Evolutionary conservation across 768 basidiomycete species (phyloP).

Genomic region (Agaricus sinodeliciosus): DNA sequence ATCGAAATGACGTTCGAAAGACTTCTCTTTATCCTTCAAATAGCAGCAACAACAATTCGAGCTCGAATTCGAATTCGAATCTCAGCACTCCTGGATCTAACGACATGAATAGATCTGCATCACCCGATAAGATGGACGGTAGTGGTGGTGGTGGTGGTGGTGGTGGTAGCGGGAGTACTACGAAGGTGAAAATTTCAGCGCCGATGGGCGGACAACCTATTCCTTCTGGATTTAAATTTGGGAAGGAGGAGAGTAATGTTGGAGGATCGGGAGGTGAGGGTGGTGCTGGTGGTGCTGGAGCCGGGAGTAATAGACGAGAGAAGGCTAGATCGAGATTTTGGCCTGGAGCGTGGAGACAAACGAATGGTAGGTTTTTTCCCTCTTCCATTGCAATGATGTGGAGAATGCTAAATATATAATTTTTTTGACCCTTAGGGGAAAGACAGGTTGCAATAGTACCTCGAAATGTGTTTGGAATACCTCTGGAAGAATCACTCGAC

Average conservation of each 20-base stretch:
- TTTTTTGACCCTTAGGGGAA: constrained; percentile 21
- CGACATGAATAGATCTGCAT: constrained; percentile 36
- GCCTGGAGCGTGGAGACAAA: constrained; percentile 61
- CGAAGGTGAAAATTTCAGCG: constrained; percentile 81
- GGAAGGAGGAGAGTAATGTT: constrained; percentile 18
- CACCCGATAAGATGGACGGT: constrained; percentile 47
- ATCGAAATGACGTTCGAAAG: constrained; percentile 50
- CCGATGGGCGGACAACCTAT: constrained; percentile 83
- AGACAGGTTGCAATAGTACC: constrained; percentile 34
- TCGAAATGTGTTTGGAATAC: constrained; percentile 84
- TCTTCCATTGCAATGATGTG: constrained; percentile 9
- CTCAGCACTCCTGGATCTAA: neutral
- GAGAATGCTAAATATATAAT: neutral
- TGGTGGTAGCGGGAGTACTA: constrained; percentile 24
- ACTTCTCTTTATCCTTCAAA: constrained; percentile 34
- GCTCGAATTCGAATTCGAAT: neutral
- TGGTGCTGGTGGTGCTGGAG: neutral
- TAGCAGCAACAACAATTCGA: constrained; percentile 21
- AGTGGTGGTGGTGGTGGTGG: constrained; percentile 29
- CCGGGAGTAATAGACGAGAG: constrained; percentile 64
- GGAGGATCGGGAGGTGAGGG: neutral
- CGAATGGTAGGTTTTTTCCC: constrained; percentile 36
- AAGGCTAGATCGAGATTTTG: constrained; percentile 95
- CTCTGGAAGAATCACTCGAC: constrained; percentile 81
- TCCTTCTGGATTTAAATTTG: constrained; percentile 88